Evolutionary conservation across 257 asterid species (phyloP), one percentile per base, ranked within the genome.

Genomic region (Nicotiana otophora): DNA sequence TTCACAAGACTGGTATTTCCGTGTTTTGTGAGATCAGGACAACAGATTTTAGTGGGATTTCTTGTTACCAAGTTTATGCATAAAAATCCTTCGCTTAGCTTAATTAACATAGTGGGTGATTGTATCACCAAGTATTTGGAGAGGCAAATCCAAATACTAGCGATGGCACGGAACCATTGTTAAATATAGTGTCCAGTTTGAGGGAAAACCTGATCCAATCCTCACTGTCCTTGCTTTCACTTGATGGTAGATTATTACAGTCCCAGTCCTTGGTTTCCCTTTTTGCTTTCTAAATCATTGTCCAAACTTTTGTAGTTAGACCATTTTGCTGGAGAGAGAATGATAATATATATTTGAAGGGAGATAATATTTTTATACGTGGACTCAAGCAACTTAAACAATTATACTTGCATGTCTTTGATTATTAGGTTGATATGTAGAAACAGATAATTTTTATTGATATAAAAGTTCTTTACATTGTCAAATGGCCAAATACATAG

Each of bases 41-140:
- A 96, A 89, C 91, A 87, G 80, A 82, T 94, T 78, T 87, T 96
- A 28, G 99, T 97, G 1, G 97, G 98, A 23, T 89, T 94, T 86
- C 86, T 96, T 66, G 94, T 92, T 20, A 88, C 96, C 10, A 92
- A 78, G 86, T 88, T 92, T 77, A 84, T 90, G 94, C 98, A 92
- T 86, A 84, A 90, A 19, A 91, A 91, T 62, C 89, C 91, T 82
- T 92, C 92, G 0, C 88, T 93, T 61, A 86, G 97, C 84, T 85
- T 96, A 87, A 84, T 96, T 48, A 93, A 89, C 85, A 82, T 92
- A 34, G 93, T 94, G 4, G 98, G 89, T 81, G 92, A 92, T 60
- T 88, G 90, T 82, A 94, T 96, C 19, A 83, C 92, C 84, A 85
- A 81, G 63, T 93, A 91, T 81, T 81, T 96, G 78, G 95, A 87